Conservation (phyloP, 495 filamentous ascomycete genomes). For the Neurospora terricola region DNA sequence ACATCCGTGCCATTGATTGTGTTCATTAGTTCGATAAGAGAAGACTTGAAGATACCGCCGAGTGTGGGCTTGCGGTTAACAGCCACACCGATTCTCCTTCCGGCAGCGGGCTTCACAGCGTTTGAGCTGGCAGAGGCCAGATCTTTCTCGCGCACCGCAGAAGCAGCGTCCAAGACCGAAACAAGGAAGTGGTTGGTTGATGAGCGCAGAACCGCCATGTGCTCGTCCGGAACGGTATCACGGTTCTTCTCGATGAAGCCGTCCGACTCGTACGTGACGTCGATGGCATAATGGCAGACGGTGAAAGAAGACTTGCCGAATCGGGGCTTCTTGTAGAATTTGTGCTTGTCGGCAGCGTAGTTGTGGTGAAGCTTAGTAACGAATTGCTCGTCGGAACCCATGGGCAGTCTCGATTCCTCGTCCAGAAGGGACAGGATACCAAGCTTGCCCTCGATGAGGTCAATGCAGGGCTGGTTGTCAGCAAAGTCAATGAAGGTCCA, state of each 20-base stretch:
- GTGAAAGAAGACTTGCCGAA: slow-evolving; percentile 98
- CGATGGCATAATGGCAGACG: slow-evolving; percentile 96
- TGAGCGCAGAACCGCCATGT: slow-evolving; percentile 79
- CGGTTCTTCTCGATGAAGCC: slow-evolving; percentile 99
- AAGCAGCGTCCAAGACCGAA: slow-evolving; percentile 76
- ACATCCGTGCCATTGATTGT: slow-evolving; percentile 98
- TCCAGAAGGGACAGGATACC: slow-evolving; percentile 88
- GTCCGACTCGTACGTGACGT: slow-evolving; percentile 99
- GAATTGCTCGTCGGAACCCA: slow-evolving; percentile 96
- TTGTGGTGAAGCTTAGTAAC: slow-evolving; percentile 96
- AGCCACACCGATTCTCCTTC: slow-evolving; percentile 78
- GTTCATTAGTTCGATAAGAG: slow-evolving; percentile 93
- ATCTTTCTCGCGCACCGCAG: slow-evolving; percentile 84
- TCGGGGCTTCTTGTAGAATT: slow-evolving; percentile 95
- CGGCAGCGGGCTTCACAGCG: slow-evolving; percentile 58
- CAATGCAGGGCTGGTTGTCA: slow-evolving; percentile 99
- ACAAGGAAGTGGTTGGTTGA: slow-evolving; percentile 81
- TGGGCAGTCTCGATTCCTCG: slow-evolving; percentile 91
- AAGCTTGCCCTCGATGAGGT: slow-evolving; percentile 93
- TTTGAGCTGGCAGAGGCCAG: slow-evolving; percentile 55
- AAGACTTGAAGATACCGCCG: slow-evolving; percentile 97
- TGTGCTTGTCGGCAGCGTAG: slow-evolving; percentile 82
- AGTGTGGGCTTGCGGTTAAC: slow-evolving; percentile 94
- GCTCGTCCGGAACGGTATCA: slow-evolving; percentile 97
- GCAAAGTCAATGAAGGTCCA: slow-evolving; percentile 99